Evolutionary conservation across 192 early-diverging fungal genomes (phyloP), one percentile per base, ranked within the genome.

Genomic region (Umbelopsis isabellina): DNA sequence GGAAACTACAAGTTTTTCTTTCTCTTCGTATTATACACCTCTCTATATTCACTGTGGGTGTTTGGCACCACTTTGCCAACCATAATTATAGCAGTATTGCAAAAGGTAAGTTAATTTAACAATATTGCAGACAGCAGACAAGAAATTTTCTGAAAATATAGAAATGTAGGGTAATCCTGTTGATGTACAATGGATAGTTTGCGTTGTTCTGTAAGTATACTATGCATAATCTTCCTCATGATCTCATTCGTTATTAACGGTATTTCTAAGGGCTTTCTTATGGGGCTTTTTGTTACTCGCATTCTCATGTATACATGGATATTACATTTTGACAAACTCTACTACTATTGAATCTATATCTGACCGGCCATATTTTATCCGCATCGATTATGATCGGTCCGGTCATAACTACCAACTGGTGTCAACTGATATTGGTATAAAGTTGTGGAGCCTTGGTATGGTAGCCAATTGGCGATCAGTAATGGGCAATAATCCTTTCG

Each of bases 1-100:
- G 74, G 73, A 30, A 87, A 87, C 64, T 87, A 87, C 75, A 87
- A 87, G 67, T 83, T 82, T 66, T 87, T 87, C 67, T 80, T 80
- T 45, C 49, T 83, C 10, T 87, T 87, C 65, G 67, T 87, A 12
- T 69, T 69, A 49, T 87, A 85, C 65, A 84, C 83, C 21, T 70
- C 80, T 11, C 51, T 85, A 15, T 83, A 83, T 46, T 73, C 77
- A 48, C 27, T 86, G 27, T 83, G 74, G 68, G 73, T 83, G 27
- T 67, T 85, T 46, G 58, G 61, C 22, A 72, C 75, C 2, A 49
- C 79, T n/a, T 33, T 72, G 13, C 78, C 82, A 8, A 61, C 65
- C 1, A 58, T 80, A 20, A 41, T 77, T 12, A 46, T 52, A 30
- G 72, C 65, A 7, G 25, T 76, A 18, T 30, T 25, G 21, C 55